phyloP scores from a whole-genome alignment of 129 eudicot species.

The Artemisia argyi region DNA sequence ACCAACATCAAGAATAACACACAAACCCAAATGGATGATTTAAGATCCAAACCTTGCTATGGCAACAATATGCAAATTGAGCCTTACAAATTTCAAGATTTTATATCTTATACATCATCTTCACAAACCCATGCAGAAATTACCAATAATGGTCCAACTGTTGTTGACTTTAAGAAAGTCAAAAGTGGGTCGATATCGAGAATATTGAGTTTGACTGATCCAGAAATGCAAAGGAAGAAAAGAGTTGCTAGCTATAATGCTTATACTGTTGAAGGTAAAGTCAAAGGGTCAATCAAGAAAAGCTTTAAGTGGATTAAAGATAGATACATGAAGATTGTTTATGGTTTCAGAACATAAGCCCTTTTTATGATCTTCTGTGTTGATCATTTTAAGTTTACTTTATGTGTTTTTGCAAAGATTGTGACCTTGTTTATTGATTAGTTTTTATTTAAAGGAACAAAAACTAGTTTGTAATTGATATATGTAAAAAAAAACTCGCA shows the following conservation, averaged over 20 bases:
- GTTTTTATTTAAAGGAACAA: no score
- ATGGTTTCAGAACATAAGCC: slow-evolving; percentile 36
- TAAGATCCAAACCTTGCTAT: slow-evolving; percentile 51
- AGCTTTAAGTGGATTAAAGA: slow-evolving; percentile 76
- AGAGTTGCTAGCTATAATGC: slow-evolving; percentile 76
- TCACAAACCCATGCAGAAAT: slow-evolving; percentile 34
- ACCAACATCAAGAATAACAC: background rate
- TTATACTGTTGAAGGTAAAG: slow-evolving; percentile 67
- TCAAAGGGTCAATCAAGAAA: slow-evolving; percentile 68
- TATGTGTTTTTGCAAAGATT: no score
- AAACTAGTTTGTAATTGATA: no score
- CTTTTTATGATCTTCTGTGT: no score
- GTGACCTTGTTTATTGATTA: no score
- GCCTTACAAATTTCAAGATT: slow-evolving; percentile 42
- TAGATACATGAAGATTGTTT: slow-evolving; percentile 45
- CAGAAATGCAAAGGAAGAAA: slow-evolving; percentile 72
- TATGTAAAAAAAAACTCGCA: no score
- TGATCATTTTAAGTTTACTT: no score
- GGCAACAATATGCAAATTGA: slow-evolving; percentile 37
- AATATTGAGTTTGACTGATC: slow-evolving; percentile 56
- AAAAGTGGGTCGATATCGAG: slow-evolving; percentile 39
- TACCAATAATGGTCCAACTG: slow-evolving; percentile 13
- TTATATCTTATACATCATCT: slow-evolving; percentile 44
- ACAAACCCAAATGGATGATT: slow-evolving; percentile 38
- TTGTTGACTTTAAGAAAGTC: slow-evolving; percentile 53